Evolutionary conservation across 768 basidiomycete species (phyloP), one percentile per base, ranked within the genome.

Genomic region (Panus rudis): DNA sequence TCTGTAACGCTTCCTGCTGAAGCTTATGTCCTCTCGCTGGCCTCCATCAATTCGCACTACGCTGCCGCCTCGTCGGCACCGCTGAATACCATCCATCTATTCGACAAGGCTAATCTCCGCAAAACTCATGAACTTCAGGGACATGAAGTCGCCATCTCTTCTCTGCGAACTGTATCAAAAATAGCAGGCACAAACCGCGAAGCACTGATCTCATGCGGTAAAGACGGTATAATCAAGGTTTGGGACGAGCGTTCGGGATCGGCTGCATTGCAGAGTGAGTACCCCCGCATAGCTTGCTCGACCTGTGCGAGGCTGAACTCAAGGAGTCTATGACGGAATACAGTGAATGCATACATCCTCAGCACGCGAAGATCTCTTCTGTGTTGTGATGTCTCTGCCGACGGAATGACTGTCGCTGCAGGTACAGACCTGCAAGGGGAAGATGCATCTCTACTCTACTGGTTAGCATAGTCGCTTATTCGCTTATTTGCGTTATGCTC

Each of bases 401-500:
- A 88, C 52, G 87, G 87, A 4, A 60, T 72, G 50, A 78, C 81
- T 2, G 73, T 94, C 19, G 89, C 81, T 16, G 90, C 81, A 10
- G 92, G 92, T 13, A 85, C 90, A 0, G 89, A 87, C 49, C 61
- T 92, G 16, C 75, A 81, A 46, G 78, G 76, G 11, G 82, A 92
- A 34, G 92, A 94, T 49, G 85, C 92, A 1, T 69, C 79, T 6
- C 79, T 96, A 31, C 51, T 90, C 2, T 96, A 84, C 67, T 96
- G 92, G 92, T 89, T 45, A 48, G 67, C 44, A 10, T 20, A 27
- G 11, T 33, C 25, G 6, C 30, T 37, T 12, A 20, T 52, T 44
- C 30, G 28, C 33, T n/a, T 37, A 20, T 37, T 45, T 13, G 23
- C 34, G 45, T 19, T 45, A 32, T 13, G n/a, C 28, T 34, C 37